Conservation (phyloP, 2,329 filamentous ascomycete species). For the Trichoderma gracile region DNA sequence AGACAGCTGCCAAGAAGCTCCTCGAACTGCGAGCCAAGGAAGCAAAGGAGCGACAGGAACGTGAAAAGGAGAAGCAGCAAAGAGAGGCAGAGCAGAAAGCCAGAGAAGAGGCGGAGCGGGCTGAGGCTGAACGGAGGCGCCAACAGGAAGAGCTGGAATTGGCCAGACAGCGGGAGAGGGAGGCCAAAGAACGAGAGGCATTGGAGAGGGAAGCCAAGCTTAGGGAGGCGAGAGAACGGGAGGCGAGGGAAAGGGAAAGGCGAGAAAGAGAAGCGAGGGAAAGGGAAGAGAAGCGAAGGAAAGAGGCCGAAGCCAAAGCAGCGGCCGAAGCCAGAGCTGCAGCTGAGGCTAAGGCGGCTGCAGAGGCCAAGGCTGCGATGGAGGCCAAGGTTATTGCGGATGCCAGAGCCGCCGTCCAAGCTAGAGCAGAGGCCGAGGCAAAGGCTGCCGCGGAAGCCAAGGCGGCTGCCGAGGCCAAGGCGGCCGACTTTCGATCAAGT, state of each 20-base stretch:
- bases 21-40: constrained; percentile 60
- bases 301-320: constrained; percentile 14
- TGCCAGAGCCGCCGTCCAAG: constrained; percentile 39
- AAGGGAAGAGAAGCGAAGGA: constrained; percentile 40
- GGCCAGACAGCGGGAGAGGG: constrained; percentile 43
- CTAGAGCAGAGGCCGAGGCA: constrained; percentile 35
- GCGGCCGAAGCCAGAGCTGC: constrained; percentile 32
- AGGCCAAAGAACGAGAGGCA: constrained; percentile 41
- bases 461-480: constrained; percentile 33
- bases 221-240: constrained; percentile 42
- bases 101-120: constrained; percentile 40
- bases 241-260: constrained; percentile 40
- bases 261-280: constrained; percentile 38
- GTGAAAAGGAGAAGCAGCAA: constrained; percentile 44
- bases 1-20: constrained; percentile 55
- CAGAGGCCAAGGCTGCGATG: constrained; percentile 44
- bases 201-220: constrained; percentile 33
- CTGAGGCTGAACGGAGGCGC: constrained; percentile 33
- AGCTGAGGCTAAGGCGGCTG: constrained; percentile 42
- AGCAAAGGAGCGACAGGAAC: constrained; percentile 48
- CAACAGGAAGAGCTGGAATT: constrained; percentile 38
- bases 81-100: constrained; percentile 42
- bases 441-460: constrained; percentile 22
- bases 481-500: constrained; percentile 27
- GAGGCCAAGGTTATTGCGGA: constrained; percentile 45